These are phyloP conservation scores for Phaeotremella skinneri DNA, from an alignment of 768 basidiomycete genomes.

Conservation along the genomic window DNA sequence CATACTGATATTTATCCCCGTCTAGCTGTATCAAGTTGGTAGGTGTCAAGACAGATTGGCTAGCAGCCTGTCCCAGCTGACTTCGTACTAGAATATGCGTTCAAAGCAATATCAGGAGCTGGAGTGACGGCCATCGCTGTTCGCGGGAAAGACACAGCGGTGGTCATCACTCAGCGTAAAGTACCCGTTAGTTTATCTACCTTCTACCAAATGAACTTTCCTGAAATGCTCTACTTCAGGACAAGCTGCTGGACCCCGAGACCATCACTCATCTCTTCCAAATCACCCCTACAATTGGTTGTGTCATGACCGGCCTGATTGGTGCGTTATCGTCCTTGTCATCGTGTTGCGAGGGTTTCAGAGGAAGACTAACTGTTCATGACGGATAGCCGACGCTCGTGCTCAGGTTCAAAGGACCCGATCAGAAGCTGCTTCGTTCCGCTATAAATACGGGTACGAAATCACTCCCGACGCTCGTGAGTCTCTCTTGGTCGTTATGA, in stretches of 20 bases:
- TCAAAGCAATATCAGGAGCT: slow-evolving; percentile 97
- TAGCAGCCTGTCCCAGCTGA: not conserved
- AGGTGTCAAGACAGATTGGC: slow-evolving; percentile 9
- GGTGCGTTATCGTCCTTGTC: slow-evolving; percentile 57
- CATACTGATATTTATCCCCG: slow-evolving; percentile 1
- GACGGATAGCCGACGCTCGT: slow-evolving; percentile 79
- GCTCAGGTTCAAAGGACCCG: slow-evolving; percentile 84
- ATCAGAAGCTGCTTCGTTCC: slow-evolving; percentile 82
- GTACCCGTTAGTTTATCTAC: slow-evolving; percentile 69
- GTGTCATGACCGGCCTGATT: slow-evolving; percentile 95
- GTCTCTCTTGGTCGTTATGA: slow-evolving; percentile 11
- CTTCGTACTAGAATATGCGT: slow-evolving; percentile 78
- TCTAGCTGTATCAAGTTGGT: slow-evolving; percentile 88
- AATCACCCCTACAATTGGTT: slow-evolving; percentile 93
- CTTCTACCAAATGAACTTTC: not conserved
- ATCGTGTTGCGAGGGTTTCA: not conserved
- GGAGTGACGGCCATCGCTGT: slow-evolving; percentile 92
- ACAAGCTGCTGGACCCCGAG: slow-evolving; percentile 91
- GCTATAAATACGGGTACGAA: slow-evolving; percentile 97
- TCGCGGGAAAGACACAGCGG: slow-evolving; percentile 87
- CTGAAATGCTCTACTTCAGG: slow-evolving; percentile 57
- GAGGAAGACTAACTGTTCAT: slow-evolving; percentile 2
- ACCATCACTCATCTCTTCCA: slow-evolving; percentile 94
- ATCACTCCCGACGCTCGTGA: slow-evolving; percentile 86
- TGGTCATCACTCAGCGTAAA: slow-evolving; percentile 98